These are phyloP conservation scores for Skeletonema potamos DNA, from an alignment of 108 stramenopile genomes.

Conservation along the genomic window DNA sequence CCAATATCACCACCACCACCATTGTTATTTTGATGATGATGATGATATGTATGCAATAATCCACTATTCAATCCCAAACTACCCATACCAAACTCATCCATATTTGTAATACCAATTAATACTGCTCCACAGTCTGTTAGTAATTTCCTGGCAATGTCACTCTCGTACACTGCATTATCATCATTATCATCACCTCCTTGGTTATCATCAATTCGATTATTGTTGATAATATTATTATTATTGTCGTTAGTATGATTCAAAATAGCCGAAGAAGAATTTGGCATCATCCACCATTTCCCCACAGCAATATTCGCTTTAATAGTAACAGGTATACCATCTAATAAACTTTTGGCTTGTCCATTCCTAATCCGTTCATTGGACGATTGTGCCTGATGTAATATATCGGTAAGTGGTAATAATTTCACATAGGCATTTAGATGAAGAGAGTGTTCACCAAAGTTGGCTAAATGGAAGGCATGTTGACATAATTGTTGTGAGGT, in stretches of 20 bases:
- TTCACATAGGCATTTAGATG: conserved; percentile 60
- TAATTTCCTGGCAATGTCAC: conserved; percentile 71
- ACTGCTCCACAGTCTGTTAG: conserved; percentile 77
- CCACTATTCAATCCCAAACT: conserved; percentile 69
- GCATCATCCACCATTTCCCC: conserved; percentile 44
- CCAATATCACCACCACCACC: neutral
- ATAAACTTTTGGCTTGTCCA: conserved; percentile 37
- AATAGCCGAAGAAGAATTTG: conserved; percentile 83
- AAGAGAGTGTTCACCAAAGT: conserved; percentile 36
- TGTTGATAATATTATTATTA: neutral
- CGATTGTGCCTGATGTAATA: conserved; percentile 51
- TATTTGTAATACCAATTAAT: conserved; percentile 87
- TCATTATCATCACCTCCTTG: conserved; percentile 3
- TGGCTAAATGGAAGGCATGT: conserved; percentile 36
- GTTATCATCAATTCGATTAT: too few relatives aligned
- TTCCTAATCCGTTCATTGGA: conserved; percentile 54
- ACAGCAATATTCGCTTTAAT: conserved; percentile 96
- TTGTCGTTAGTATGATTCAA: conserved; percentile 28
- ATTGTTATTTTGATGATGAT: neutral
- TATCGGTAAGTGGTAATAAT: conserved; percentile 27
- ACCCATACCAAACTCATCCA: conserved; percentile 99
- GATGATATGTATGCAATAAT: neutral
- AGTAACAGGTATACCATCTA: conserved; percentile 92
- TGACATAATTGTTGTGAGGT: conserved; percentile 28
- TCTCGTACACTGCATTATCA: conserved; percentile 58